These are phyloP conservation scores for Apiotrichum veenhuisii DNA, from an alignment of 1,284 basidiomycete genomes.

Conservation along the genomic window DNA sequence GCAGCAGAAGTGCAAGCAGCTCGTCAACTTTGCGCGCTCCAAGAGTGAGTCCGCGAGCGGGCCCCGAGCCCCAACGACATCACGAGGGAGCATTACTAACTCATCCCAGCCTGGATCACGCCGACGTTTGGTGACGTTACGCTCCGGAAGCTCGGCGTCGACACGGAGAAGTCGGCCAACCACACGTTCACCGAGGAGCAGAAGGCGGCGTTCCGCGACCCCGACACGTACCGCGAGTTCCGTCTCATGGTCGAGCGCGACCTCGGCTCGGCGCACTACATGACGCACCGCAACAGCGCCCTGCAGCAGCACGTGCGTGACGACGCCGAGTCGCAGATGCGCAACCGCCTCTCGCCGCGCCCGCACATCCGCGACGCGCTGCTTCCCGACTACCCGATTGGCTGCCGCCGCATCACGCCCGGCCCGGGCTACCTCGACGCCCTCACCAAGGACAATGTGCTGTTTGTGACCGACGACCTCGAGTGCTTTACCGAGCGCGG, in stretches of 20 bases:
- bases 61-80: neutral
- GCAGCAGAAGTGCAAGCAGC: constrained; percentile 17
- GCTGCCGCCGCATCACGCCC: constrained; percentile 38
- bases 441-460: constrained; percentile 30
- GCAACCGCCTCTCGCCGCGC: constrained; percentile 13
- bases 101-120: constrained; percentile 26
- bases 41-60: constrained; percentile 14
- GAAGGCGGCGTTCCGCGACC: constrained; percentile 18
- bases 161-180: neutral
- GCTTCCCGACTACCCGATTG: constrained; percentile 25
- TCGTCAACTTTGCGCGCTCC: constrained; percentile 28
- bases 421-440: constrained; percentile 45
- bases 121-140: constrained; percentile 21
- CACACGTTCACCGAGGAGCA: constrained; percentile 29
- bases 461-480: constrained; percentile 23
- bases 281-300: constrained; percentile 18
- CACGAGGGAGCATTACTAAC: neutral
- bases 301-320: constrained; percentile 15
- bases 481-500: constrained; percentile 28
- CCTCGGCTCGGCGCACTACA: constrained; percentile 8
- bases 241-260: constrained; percentile 23
- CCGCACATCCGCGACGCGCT: constrained; percentile 23
- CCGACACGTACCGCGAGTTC: constrained; percentile 26
- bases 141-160: constrained; percentile 10
- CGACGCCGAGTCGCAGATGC: constrained; percentile 22